A percentile compares a stretch with the other conserved stretches of the same genome.
Evolutionary conservation across 2,329 filamentous ascomycete species (phyloP).

Genomic region (Emmonsiellopsis sp.): DNA sequence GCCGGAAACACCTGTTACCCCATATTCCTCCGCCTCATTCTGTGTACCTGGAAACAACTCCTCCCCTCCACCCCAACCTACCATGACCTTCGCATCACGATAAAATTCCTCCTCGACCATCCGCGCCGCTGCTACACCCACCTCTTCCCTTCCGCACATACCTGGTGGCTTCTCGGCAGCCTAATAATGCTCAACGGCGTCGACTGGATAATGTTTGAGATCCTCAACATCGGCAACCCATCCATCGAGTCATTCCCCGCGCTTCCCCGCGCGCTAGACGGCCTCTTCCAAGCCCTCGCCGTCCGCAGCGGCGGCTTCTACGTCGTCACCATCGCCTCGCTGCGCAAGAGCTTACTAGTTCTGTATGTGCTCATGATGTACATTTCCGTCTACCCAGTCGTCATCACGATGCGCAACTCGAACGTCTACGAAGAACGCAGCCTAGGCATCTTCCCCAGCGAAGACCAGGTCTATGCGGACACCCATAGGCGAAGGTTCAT

Average conservation of each 20-base stretch:
- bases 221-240: constrained; percentile 43
- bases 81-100: constrained; percentile 18
- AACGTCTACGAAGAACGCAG: constrained; percentile 62
- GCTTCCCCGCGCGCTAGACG: constrained; percentile 45
- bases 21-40: constrained; percentile 50
- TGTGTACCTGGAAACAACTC: constrained; percentile 42
- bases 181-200: constrained; percentile 44
- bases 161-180: constrained; percentile 47
- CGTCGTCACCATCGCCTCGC: constrained; percentile 40
- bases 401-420: constrained; percentile 70
- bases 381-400: constrained; percentile 88
- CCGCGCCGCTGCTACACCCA: constrained; percentile 54
- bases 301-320: constrained; percentile 40
- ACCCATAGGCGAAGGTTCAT: constrained; percentile 32
- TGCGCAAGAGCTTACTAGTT: constrained; percentile 48
- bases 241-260: constrained; percentile 37
- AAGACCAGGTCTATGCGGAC: constrained; percentile 11
- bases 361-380: constrained; percentile 92
- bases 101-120: constrained; percentile 52
- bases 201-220: constrained; percentile 47
- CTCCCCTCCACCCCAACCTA: constrained; percentile 20
- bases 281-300: constrained; percentile 49
- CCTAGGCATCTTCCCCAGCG: constrained; percentile 45
- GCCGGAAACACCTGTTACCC: constrained; percentile 61
- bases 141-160: constrained; percentile 49